Conservation (phyloP, 257 asterid species). For the Penstemon davidsonii region DNA sequence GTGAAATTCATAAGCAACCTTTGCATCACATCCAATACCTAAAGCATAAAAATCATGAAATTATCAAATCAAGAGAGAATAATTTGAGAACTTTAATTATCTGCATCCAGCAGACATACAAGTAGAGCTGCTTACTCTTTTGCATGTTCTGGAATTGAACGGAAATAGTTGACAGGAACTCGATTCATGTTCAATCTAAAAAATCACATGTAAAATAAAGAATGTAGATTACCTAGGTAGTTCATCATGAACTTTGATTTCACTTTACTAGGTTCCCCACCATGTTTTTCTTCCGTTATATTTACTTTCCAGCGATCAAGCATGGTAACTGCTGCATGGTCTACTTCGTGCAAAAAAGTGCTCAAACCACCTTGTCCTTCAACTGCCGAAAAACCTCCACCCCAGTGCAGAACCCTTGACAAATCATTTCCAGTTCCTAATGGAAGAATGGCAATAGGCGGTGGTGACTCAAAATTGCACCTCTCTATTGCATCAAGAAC, state of each 20-base stretch:
- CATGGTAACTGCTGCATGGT: conserved; percentile 80
- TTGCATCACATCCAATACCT: conserved; percentile 94
- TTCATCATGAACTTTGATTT: conserved; percentile 87
- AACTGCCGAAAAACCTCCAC: conserved; percentile 71
- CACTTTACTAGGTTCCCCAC: conserved; percentile 34
- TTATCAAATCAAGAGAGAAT: conserved; percentile 10
- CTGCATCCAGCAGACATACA: conserved; percentile 22
- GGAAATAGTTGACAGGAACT: conserved; percentile 2
- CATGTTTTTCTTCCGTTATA: conserved; percentile 52
- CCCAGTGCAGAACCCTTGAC: conserved; percentile 81
- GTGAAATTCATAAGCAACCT: conserved; percentile 87
- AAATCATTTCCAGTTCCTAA: conserved; percentile 91
- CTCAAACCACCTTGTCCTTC: conserved; percentile 81
- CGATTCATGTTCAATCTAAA: conserved; percentile 10
- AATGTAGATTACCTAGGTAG: conserved; percentile 63
- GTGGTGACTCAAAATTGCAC: conserved; percentile 71
- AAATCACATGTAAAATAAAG: not conserved
- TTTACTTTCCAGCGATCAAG: conserved; percentile 87
- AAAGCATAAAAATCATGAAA: conserved; percentile 24
- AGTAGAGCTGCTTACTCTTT: conserved; percentile 20
- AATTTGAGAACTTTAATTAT: conserved; percentile 10
- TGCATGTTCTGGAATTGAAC: conserved; percentile 6
- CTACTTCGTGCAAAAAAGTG: conserved; percentile 64
- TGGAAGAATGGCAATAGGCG: conserved; percentile 87
- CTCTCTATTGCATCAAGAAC: conserved; percentile 81